Evolutionary conservation across 345 rosid species (phyloP).

Genomic region (Populus euphratica): DNA sequence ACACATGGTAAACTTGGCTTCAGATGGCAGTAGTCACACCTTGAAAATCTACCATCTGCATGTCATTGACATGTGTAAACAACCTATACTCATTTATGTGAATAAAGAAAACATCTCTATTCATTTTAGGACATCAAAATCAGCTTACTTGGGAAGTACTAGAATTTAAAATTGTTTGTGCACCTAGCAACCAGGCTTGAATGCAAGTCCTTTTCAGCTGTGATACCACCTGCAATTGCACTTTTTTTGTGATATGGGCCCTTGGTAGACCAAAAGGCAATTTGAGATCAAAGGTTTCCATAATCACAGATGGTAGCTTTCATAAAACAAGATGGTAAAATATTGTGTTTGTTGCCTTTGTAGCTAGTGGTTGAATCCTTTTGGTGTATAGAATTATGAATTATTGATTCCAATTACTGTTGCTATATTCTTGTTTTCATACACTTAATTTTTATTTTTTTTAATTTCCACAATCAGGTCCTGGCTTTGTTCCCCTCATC

Average conservation of each 20-base stretch:
- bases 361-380: not conserved
- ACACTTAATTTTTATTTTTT: not conserved
- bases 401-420: not conserved
- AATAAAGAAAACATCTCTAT: not conserved
- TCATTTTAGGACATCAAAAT: not conserved
- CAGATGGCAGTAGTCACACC: not conserved
- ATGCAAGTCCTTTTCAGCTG: not conserved
- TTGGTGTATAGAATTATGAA: not conserved
- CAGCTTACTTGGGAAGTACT: too few species aligned
- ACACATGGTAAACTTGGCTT: not conserved
- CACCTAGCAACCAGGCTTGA: not conserved
- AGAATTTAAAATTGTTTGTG: not conserved
- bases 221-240: not conserved
- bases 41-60: not conserved
- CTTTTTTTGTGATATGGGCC: not conserved
- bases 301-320: not conserved
- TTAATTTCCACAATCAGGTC: conserved; percentile 43
- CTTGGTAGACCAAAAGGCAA: not conserved
- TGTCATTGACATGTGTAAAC: not conserved
- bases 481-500: conserved; percentile 78
- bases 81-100: not conserved
- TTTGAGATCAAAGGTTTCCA: not conserved
- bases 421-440: not conserved
- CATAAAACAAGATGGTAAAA: not conserved
- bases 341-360: not conserved